Conservation (phyloP, 257 asterid genomes). For the Forsythia suspensa region DNA sequence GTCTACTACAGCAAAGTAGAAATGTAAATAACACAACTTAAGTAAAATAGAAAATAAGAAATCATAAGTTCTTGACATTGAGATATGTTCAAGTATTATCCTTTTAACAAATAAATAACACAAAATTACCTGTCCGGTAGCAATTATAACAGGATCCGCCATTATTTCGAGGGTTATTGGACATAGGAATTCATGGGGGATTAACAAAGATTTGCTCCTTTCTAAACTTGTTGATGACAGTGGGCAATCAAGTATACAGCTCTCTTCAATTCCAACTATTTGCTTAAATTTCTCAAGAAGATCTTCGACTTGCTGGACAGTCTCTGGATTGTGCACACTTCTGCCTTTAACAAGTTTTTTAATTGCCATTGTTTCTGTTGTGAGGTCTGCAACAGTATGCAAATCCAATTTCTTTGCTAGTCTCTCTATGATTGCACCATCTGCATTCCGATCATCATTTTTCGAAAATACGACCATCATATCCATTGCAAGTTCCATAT, state of each 20-base stretch:
- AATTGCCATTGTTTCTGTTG: conserved; percentile 45
- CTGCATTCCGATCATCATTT: conserved; percentile 43
- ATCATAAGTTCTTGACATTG: neutral
- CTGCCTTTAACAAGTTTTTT: conserved; percentile 38
- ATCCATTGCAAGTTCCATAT: conserved; percentile 70
- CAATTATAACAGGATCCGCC: conserved; percentile 63
- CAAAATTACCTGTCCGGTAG: conserved; percentile 61
- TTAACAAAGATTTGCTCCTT: conserved; percentile 42
- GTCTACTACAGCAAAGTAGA: conserved; percentile 42
- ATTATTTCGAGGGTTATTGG: conserved; percentile 62
- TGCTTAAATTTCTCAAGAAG: conserved; percentile 48
- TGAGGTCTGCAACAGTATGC: conserved; percentile 42
- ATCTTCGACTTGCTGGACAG: conserved; percentile 35
- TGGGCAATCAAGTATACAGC: conserved; percentile 37
- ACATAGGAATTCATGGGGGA: conserved; percentile 63
- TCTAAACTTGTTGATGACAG: conserved; percentile 30
- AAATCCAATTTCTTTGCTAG: conserved; percentile 57
- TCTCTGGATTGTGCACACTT: conserved; percentile 20
- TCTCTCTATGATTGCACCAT: conserved; percentile 49
- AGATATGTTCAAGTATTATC: neutral
- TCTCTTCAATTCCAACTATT: conserved; percentile 48
- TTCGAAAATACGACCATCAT: conserved; percentile 54
- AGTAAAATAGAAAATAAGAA: neutral
- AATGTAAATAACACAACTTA: conserved; percentile 6
- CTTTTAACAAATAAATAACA: neutral